These are phyloP conservation scores for Podospora didyma DNA, from an alignment of 495 filamentous ascomycete species.

Conservation along the genomic window DNA sequence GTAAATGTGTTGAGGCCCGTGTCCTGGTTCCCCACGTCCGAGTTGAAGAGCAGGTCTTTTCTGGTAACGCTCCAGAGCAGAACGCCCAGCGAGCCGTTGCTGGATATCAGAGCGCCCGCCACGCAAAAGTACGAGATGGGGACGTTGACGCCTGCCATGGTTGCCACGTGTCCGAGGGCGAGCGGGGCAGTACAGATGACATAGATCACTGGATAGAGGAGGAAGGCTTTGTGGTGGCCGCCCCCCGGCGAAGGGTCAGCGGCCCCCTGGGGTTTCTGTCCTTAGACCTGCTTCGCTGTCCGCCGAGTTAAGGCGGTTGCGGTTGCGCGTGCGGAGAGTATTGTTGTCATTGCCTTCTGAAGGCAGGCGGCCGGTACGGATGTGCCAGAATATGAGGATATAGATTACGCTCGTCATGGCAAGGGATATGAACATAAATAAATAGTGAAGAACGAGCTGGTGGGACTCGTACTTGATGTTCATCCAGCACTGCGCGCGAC, in stretches of 20 bases:
- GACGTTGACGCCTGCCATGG: constrained; percentile 53
- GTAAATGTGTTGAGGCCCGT: constrained; percentile 44
- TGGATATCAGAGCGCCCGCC: constrained; percentile 69
- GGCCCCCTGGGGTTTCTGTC: no score
- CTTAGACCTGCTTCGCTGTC: background rate
- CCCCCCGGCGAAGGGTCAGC: no score
- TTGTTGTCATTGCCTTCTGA: background rate
- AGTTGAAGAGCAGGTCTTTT: constrained; percentile 44
- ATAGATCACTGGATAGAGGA: constrained; percentile 73
- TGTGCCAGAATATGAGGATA: constrained; percentile 57
- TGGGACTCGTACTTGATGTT: constrained; percentile 53
- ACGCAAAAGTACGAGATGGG: constrained; percentile 59
- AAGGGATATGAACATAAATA: constrained; percentile 73
- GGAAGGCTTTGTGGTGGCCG: constrained; percentile 59
- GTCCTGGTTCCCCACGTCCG: constrained; percentile 34
- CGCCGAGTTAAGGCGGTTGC: no score
- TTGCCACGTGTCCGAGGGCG: constrained; percentile 63
- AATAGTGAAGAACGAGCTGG: constrained; percentile 71
- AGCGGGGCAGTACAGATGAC: constrained; percentile 67
- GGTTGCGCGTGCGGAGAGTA: no score
- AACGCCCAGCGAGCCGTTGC: constrained; percentile 71
- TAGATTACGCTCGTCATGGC: constrained; percentile 63
- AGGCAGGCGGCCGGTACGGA: constrained; percentile 33
- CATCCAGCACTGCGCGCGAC: constrained; percentile 61
- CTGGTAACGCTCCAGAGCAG: constrained; percentile 70